Conservation (phyloP, 2,329 filamentous ascomycete genomes). For the Thielaviopsis punctulata region DNA sequence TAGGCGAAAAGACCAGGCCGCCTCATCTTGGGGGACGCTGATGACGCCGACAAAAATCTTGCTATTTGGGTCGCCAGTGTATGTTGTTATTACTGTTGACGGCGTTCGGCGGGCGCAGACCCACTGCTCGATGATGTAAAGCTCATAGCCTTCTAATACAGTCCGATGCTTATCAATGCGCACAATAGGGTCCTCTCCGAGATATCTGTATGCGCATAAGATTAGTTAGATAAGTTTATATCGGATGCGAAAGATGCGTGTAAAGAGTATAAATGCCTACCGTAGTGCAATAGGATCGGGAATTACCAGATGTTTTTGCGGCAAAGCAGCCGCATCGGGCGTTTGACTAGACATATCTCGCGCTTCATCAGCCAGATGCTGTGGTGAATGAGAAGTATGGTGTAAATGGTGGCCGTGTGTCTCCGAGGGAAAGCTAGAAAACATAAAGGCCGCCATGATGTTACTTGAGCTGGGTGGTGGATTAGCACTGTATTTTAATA, state of each 20-base stretch:
- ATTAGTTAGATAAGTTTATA: not conserved
- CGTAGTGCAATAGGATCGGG: slow-evolving; percentile 41
- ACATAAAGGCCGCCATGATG: not conserved
- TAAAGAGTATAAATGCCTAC: slow-evolving; percentile 19
- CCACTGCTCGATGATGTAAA: slow-evolving; percentile 96
- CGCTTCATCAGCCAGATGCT: slow-evolving; percentile 31
- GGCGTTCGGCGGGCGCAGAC: slow-evolving; percentile 80
- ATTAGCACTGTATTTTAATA: not conserved
- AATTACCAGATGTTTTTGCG: slow-evolving; percentile 22
- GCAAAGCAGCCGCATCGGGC: slow-evolving; percentile 10
- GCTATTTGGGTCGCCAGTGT: slow-evolving; percentile 72
- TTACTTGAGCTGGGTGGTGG: not conserved
- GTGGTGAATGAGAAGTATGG: slow-evolving; percentile 5
- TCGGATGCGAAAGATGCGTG: not conserved
- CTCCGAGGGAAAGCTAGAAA: not conserved
- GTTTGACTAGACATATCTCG: slow-evolving; percentile 17
- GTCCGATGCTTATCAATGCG: slow-evolving; percentile 55
- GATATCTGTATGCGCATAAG: slow-evolving; percentile 35
- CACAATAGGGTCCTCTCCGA: slow-evolving; percentile 70
- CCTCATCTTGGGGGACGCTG: slow-evolving; percentile 64
- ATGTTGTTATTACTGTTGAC: slow-evolving; percentile 81
- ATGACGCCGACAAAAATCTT: slow-evolving; percentile 65
- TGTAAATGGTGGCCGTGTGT: slow-evolving; percentile 1
- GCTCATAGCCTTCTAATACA: slow-evolving; percentile 66
- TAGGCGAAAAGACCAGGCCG: slow-evolving; percentile 60